Base-by-base conservation (phyloP, 2,329 filamentous ascomycete species). In the Plectosphaerella cucumerina region DNA sequence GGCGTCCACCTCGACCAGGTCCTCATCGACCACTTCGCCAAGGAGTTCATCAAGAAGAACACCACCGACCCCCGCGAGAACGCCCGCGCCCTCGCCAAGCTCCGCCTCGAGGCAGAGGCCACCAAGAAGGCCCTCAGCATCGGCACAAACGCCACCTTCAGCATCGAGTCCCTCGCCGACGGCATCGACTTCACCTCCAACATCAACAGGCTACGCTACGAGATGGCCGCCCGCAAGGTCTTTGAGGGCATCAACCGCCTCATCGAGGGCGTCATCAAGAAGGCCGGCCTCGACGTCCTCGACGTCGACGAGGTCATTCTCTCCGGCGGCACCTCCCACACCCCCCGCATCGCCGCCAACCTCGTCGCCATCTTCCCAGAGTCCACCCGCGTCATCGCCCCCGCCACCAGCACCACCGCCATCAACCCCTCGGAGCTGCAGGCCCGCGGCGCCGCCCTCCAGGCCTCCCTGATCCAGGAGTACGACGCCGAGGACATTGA, bases 31-130 rank as follows among this genome's bases (percentile, higher is more conserved):
- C 87, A 97, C 78, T 97, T 97, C 62, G 89, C 93, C 61, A 99
- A 99, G 80, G 94, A 99, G 73, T 99, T 99, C 75, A 82, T 94
- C 65, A 97, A 99, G 83, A 96, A 96, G 81, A 84, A 97, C 81
- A 83, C 83, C 52, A 82, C 82, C 50, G 94, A 97, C 70, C 94
- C 94, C 20, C 83, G 92, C 60, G 81, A 86, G 65, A 90, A 94
- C 67, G 78, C 86, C 50, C 86, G 86, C 62, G 87, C 88, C 62
- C 75, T 97, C 61, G 92, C 94, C 55, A 99, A 97, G 81, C 78
- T 99, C 59, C 93, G 90, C 72, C 80, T 91, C 45, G 94, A 97
- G 76, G 82, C 90, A 58, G 94, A 99, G 74, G 81, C 86, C 46
- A 87, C 92, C 61, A 97, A 96, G 82, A 94, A 94, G 76, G 86